phyloP scores from a whole-genome alignment of 345 rosid genomes.

The Eutrema yunnanense region DNA sequence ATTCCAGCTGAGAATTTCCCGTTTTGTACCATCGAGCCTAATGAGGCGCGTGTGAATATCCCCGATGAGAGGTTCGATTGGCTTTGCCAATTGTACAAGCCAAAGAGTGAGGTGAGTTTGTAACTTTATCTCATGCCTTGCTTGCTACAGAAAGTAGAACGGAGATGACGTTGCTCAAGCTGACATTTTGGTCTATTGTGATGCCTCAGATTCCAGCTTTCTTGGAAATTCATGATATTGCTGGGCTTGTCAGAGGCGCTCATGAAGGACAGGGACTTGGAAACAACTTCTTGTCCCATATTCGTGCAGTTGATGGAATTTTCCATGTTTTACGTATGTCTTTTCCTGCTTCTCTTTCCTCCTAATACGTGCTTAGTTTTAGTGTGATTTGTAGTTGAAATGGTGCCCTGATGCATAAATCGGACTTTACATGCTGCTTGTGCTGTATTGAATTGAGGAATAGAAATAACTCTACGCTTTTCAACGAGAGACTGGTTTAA shows the following conservation, averaged over 20 bases:
- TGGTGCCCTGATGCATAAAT: neutral
- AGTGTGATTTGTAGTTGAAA: neutral
- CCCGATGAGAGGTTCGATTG: constrained; percentile 95
- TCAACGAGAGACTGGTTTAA: neutral
- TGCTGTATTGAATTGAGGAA: neutral
- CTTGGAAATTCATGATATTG: constrained; percentile 95
- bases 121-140: neutral
- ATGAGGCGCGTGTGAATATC: constrained; percentile 84
- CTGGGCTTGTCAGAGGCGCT: constrained; percentile 95
- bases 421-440: neutral
- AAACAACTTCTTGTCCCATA: constrained; percentile 91
- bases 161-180: neutral
- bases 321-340: constrained; percentile 90
- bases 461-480: neutral
- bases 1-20: constrained; percentile 99
- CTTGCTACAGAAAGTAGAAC: neutral
- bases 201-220: constrained; percentile 69
- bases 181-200: neutral
- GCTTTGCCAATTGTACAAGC: constrained; percentile 81
- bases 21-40: constrained; percentile 95
- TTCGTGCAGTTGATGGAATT: constrained; percentile 98
- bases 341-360: neutral
- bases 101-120: constrained; percentile 68
- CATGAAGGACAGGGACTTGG: constrained; percentile 98
- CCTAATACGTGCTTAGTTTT: neutral